Conservation (phyloP, 2,329 filamentous ascomycete species). For the Cladobotryum protrusum region DNA sequence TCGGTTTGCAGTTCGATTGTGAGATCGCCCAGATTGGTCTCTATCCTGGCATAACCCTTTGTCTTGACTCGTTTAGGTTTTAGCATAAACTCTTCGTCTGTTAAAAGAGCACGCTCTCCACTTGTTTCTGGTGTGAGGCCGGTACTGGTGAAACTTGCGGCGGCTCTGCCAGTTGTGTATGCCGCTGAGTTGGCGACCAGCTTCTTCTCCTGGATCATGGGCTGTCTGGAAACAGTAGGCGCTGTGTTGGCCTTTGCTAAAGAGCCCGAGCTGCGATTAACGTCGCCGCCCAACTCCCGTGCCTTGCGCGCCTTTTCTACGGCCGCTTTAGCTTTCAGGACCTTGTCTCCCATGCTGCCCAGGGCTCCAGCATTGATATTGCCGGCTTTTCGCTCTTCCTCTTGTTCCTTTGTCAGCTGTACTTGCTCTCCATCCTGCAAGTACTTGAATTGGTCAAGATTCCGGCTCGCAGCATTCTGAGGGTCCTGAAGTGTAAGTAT, state of each 20-base stretch:
- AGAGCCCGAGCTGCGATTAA: conserved; percentile 47
- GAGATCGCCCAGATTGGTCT: conserved; percentile 76
- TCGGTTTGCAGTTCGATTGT: conserved; percentile 89
- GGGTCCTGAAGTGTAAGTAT: conserved; percentile 96
- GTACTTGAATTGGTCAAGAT: conserved; percentile 84
- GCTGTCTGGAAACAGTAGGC: conserved; percentile 25
- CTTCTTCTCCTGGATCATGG: conserved; percentile 48
- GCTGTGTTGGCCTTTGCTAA: conserved; percentile 26
- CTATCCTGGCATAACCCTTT: conserved; percentile 86
- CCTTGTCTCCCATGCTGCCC: conserved; percentile 73
- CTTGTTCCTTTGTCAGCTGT: conserved; percentile 62
- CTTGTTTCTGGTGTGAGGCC: conserved; percentile 89
- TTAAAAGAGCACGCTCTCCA: conserved; percentile 75
- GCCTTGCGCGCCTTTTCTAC: conserved; percentile 84
- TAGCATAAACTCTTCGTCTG: conserved; percentile 95
- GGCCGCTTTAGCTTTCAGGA: conserved; percentile 83
- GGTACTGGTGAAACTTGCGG: conserved; percentile 92
- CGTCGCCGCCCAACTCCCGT: conserved; percentile 53
- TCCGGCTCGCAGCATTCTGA: conserved; percentile 75
- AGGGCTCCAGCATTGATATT: conserved; percentile 75
- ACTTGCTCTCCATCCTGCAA: conserved; percentile 73
- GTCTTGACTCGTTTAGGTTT: conserved; percentile 81
- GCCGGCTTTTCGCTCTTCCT: conserved; percentile 57
- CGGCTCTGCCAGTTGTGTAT: conserved; percentile 85
- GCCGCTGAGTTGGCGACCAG: conserved; percentile 76